Base-by-base conservation (phyloP, 441 rosid species). In the Mallotus repandus region DNA sequence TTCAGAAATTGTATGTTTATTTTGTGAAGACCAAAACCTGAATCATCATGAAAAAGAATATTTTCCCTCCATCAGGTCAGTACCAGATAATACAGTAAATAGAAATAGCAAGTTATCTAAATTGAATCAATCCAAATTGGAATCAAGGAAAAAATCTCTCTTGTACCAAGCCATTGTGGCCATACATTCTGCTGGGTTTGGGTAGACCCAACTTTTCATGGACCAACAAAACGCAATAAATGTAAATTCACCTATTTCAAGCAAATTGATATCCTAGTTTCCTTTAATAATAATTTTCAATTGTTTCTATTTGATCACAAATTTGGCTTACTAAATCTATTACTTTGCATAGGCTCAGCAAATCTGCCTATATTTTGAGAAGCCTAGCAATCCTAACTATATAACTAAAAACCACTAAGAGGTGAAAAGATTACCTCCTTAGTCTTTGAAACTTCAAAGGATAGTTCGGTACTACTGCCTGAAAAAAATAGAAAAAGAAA, bases 381-480 rank as follows among this genome's bases (percentile, higher is more conserved):
- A 9, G 8, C 32, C 41, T 13, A 48, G n/a, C 5, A 29, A 7
- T 9, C 41, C 12, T 68, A 4, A 25, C 15, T 8, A n/a, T 32
- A 29, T 29, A 53, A 71, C 56, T 35, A 50, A 62, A 63, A 7
- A 57, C 22, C 25, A 45, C 52, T 16, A 68, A 57, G 48, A 21
- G 43, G 22, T 16, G 29, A 74, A 70, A 49, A 77, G 66, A 70
- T 72, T 77, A 95, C 98, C 89, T 83, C 80, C 92, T 89, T 71
- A 96, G 83, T 69, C 65, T 81, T 74, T 78, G 83, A 77, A 90
- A 88, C 88, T 93, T 96, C 71, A 64, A 77, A 62, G 94, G 90
- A 80, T 78, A 86, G 83, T 87, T 90, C 9, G 93, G 65, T 41
- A 93, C 63, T 71, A 96, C 79, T 72, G 88, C 95, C 99, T 96